Base-by-base conservation (phyloP, 169 alveolate genomes). In the Cryptosporidium canis region DNA sequence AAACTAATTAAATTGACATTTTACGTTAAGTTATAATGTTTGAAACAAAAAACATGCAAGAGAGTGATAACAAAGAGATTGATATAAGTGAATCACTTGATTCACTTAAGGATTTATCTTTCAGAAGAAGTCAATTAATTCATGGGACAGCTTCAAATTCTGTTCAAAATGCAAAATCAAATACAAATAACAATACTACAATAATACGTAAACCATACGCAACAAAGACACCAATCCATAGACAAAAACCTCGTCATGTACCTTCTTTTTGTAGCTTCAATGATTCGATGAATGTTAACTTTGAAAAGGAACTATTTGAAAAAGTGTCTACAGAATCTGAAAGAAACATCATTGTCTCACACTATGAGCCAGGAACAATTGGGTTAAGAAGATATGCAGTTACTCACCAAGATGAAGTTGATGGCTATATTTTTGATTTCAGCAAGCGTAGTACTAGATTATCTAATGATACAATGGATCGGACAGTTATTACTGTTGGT, bases 221-320 rank as follows among this genome's bases (percentile, higher is more conserved):
- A 27, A 58, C 87, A 1, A 77, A 77, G 21, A 77, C 87, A 14
- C 87, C 87, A 16, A 9, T 77, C 44, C 87, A 77, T 45, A 53
- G 87, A 24, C 87, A 77, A 58, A 77, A 77, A 61, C 87, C 87
- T 24, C 39, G 87, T n/a, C 87, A 77, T 77, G 87, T 77, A n/a
- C 87, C 87, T 24, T 77, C 87, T 37, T 77, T 77, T 37, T 77
- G 87, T 31, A 43, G 51, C 24, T 61, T 77, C 24, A n/a, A 63
- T 16, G 87, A 77, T 29, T 56, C 71, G 5, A 77, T 27, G 39
- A 77, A 39, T 31, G 37, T 55, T 27, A 68, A 27, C 33, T 77
- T 77, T 43, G 87, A 77, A 58, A 77, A 77, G 43, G 87, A 55
- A 56, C 35, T 77, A 27, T 53, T 77, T 39, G 72, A 77, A 14